Base-by-base conservation (phyloP, 2,329 filamentous ascomycete genomes). In the Drechslera avenae region DNA sequence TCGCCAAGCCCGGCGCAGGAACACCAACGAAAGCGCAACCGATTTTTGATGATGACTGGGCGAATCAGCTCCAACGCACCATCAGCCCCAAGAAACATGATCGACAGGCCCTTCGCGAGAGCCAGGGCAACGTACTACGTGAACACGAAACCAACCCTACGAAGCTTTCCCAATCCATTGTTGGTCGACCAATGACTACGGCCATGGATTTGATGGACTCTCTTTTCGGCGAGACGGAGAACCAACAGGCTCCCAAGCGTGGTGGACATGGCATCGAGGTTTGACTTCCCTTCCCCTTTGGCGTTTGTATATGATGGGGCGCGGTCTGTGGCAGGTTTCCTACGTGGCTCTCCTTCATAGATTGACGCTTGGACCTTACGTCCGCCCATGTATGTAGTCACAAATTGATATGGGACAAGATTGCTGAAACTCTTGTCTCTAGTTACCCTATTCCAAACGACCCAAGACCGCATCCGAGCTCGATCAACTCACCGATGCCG, bases 171-270 rank as follows among this genome's bases (percentile, higher is more conserved):
- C 67, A 68, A 42, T 66, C 65, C 39, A 56, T 63, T 41, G 59
- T 59, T 36, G 50, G 44, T 40, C 84, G 84, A 58, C 87, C 88
- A 1, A 93, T 96, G 73, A 83, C 86, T 16, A 96, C 89, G 16
- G 92, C 89, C 67, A 96, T 97, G 76, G 94, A 97, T 78, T 79
- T 97, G 71, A 97, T 96, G 91, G 93, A 96, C 71, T 96, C 91
- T 39, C 79, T 97, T 48, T 97, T 95, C 75, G 88, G 89, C 84
- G 88, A 67, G 40, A 60, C 64, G 32, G 61, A 74, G 81, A 86
- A 57, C 72, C 75, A 63, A 32, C 83, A 77, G 81, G 81, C 57
- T 44, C 51, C 50, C 28, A 83, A 73, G 67, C 56, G 72, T 63
- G 85, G 85, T 62, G 76, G 75, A 65, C 79, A 79, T 76, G 88